Conservation (phyloP, 2,329 filamentous ascomycete species). For the Cadophora malorum region DNA sequence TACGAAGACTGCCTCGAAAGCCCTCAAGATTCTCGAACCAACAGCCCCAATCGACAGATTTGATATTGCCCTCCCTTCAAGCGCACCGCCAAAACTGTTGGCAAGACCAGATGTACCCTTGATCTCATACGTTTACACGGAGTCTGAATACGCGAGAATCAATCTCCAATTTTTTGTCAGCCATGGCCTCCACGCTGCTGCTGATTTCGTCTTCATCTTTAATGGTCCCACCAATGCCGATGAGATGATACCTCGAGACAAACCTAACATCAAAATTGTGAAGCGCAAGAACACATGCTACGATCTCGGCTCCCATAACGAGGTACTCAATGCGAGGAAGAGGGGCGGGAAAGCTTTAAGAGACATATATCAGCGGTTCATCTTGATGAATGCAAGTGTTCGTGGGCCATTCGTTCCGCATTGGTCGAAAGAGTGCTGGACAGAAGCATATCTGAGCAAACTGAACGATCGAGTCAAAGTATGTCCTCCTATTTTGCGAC, state of each 20-base stretch:
- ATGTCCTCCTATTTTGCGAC: not conserved
- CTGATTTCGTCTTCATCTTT: conserved; percentile 43
- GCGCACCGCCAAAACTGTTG: not conserved
- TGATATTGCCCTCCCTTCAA: not conserved
- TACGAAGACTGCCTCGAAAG: not conserved
- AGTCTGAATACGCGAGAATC: conserved; percentile 33
- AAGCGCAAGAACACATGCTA: conserved; percentile 40
- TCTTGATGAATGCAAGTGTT: conserved; percentile 43
- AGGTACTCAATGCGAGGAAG: conserved; percentile 33
- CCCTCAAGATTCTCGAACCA: conserved; percentile 2
- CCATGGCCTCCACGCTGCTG: conserved; percentile 39
- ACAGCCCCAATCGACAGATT: conserved; percentile 8
- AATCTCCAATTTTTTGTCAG: conserved; percentile 42
- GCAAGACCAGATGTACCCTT: conserved; percentile 24
- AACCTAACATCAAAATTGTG: conserved; percentile 36
- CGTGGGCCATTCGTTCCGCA: conserved; percentile 42
- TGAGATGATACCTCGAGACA: conserved; percentile 29
- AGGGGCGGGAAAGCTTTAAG: conserved; percentile 21
- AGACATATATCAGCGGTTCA: conserved; percentile 39
- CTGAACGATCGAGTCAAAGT: conserved; percentile 39
- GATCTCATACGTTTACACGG: conserved; percentile 42
- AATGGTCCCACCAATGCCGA: conserved; percentile 37
- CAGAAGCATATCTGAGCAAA: conserved; percentile 36
- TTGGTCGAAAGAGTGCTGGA: conserved; percentile 41
- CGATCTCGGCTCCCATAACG: conserved; percentile 40